Conservation (phyloP, 2,329 filamentous ascomycete genomes). For the Calonectria honghensis region DNA sequence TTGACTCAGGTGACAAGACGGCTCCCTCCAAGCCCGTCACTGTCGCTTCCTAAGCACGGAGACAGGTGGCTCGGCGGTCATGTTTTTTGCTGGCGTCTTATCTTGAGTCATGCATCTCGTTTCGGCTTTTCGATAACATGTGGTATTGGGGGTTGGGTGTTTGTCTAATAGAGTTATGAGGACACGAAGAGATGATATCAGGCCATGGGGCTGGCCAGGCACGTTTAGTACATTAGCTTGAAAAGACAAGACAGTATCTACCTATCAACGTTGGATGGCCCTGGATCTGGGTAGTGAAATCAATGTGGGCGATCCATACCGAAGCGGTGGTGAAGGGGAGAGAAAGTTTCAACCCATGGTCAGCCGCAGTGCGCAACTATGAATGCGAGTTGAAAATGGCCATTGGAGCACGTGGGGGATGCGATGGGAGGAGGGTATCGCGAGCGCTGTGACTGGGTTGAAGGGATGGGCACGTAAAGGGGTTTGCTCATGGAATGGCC, state of each 20-base stretch:
- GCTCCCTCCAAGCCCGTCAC: slow-evolving; percentile 59
- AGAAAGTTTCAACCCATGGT: slow-evolving; percentile 5
- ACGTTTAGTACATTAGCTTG: slow-evolving; percentile 44
- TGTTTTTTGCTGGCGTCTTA: slow-evolving; percentile 44
- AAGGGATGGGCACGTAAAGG: slow-evolving; percentile 22
- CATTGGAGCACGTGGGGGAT: not conserved
- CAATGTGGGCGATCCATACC: not conserved
- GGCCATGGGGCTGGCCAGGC: slow-evolving; percentile 44
- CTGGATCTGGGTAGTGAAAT: not conserved
- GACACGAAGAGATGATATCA: slow-evolving; percentile 57
- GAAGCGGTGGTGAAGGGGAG: not conserved
- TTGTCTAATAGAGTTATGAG: slow-evolving; percentile 57
- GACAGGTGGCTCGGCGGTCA: slow-evolving; percentile 3
- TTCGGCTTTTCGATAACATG: slow-evolving; percentile 47
- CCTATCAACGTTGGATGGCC: slow-evolving; percentile 23
- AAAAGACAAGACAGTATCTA: slow-evolving; percentile 29
- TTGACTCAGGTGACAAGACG: slow-evolving; percentile 65
- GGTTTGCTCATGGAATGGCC: slow-evolving; percentile 18
- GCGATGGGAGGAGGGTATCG: slow-evolving; percentile 30
- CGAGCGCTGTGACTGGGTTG: slow-evolving; percentile 9
- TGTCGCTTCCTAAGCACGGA: slow-evolving; percentile 57
- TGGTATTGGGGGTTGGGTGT: slow-evolving; percentile 43
- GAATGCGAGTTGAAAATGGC: slow-evolving; percentile 14
- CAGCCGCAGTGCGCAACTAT: slow-evolving; percentile 28
- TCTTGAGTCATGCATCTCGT: slow-evolving; percentile 42